Evolutionary conservation across 768 basidiomycete species (phyloP).

Genomic region (Calvatia gigantea): DNA sequence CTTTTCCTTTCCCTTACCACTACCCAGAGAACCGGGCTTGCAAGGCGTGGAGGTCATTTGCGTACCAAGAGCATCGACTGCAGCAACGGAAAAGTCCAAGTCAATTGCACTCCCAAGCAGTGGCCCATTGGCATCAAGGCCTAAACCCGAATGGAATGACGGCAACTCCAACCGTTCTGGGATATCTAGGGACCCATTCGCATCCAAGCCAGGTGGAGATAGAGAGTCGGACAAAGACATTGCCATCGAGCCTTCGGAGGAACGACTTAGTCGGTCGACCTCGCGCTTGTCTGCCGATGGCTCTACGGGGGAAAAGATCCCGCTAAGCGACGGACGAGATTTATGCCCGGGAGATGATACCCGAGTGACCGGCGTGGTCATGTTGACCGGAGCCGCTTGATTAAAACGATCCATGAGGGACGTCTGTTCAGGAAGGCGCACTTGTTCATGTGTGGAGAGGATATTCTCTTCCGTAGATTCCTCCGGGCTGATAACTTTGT

Average conservation of each 20-base stretch:
- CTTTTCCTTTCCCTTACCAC: constrained; percentile 37
- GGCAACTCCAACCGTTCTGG: constrained; percentile 54
- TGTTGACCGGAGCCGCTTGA: constrained; percentile 21
- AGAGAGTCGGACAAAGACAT: constrained; percentile 32
- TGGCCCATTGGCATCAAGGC: constrained; percentile 34
- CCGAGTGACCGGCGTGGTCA: constrained; percentile 27
- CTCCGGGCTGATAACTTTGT: constrained; percentile 64
- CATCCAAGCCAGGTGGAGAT: constrained; percentile 36
- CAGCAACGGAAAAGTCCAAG: constrained; percentile 28
- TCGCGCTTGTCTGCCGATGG: constrained; percentile 19
- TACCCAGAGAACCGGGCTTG: constrained; percentile 23
- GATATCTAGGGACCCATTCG: constrained; percentile 53
- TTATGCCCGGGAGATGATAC: constrained; percentile 28
- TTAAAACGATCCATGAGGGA: constrained; percentile 30
- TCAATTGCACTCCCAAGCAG: constrained; percentile 31
- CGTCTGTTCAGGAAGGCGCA: constrained; percentile 18
- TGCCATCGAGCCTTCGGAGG: constrained; percentile 23
- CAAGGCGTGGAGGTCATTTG: constrained; percentile 45
- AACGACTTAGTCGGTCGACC: constrained; percentile 6
- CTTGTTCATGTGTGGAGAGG: constrained; percentile 26
- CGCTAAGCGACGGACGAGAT: constrained; percentile 41
- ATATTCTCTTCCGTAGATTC: constrained; percentile 42
- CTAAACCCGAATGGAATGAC: constrained; percentile 39
- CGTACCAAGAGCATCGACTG: constrained; percentile 16
- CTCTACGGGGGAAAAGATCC: constrained; percentile 47